A percentile compares a stretch with the other conserved stretches of the same genome.
Conservation (phyloP, 2,329 filamentous ascomycete species). For the Exophiala viscosa region DNA sequence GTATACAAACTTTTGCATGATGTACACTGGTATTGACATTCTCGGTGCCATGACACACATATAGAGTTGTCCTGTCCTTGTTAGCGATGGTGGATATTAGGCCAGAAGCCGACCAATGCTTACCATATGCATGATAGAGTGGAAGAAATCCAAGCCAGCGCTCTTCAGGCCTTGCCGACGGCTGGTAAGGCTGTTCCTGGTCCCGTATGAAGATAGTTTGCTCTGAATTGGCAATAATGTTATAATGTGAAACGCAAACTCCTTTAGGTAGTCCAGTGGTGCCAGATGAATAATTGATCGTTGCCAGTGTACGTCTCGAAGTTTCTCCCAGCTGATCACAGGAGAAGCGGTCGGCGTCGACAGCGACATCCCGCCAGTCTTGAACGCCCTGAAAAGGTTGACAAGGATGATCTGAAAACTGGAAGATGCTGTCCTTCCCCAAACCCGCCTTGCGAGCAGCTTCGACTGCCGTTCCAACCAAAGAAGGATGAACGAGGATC, state of each 20-base stretch:
- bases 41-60: too few relatives aligned
- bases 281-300: conserved; percentile 51
- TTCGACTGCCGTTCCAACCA: too few relatives aligned
- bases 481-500: too few relatives aligned
- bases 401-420: too few relatives aligned
- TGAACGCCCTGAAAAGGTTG: too few relatives aligned
- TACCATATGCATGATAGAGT: conserved; percentile 41
- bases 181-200: conserved; percentile 46
- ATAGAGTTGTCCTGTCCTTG: conserved; percentile 25
- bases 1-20: conserved; percentile 58
- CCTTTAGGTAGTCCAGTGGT: conserved; percentile 53
- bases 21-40: conserved; percentile 48
- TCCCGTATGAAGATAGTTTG: conserved; percentile 54
- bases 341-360: too few relatives aligned
- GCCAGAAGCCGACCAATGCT: conserved; percentile 44
- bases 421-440: too few relatives aligned
- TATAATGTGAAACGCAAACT: conserved; percentile 48
- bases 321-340: background rate
- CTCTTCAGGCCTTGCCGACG: conserved; percentile 29
- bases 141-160: conserved; percentile 45
- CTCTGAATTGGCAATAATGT: conserved; percentile 49
- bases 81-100: conserved; percentile 45
- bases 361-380: too few relatives aligned
- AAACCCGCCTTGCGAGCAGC: too few relatives aligned
- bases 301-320: conserved; percentile 32